Base-by-base conservation (phyloP, 1,284 basidiomycete species). In the Ceratobasidium sp. region DNA sequence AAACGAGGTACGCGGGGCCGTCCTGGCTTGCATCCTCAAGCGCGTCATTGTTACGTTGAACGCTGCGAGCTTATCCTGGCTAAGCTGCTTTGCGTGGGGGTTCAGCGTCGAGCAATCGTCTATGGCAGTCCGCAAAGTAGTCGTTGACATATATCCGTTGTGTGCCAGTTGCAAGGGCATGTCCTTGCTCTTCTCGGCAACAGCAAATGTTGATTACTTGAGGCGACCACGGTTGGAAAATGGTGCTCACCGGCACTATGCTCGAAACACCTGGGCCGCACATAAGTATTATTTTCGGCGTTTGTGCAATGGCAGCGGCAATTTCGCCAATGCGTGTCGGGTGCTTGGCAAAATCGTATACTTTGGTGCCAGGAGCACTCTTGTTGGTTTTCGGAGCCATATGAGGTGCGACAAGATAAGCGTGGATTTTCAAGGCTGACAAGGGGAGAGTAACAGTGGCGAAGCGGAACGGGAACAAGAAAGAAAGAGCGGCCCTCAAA, bases 41-140 rank as follows among this genome's bases (percentile, higher is more conserved):
- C 14, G 14, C 22, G 37, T 29, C 59, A 61, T 61, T 4, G n/a
- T 8, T 16, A 39, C 41, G 16, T 24, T 61, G 59, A n/a, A 61
- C 14, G 59, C 59, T 0, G 59, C 59, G 5, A 61, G 16, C 19
- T 61, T 61, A 14, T 61, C 59, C 19, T 61, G n/a, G 37, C 34
- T 14, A 5, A 61, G 59, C 19, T 19, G 41, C 24, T 61, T 61
- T 4, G 59, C 59, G 6, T n/a, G 13, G 1, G 19, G 31, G 34
- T 39, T 61, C 8, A 39, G 19, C 4, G n/a, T n/a, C 34, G 59
- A 61, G 34, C 59, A 61, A 11, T 39, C 49, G 7, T 48, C 46
- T 8, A 27, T 43, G 24, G 19, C 24, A 4, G 39, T 4, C 11
- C 58, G 2, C 3, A 61, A 7, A 9, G 37, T 39, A 39, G 37